Base-by-base conservation (phyloP, 106 monocot species). In the Dendrobium huoshanense region DNA sequence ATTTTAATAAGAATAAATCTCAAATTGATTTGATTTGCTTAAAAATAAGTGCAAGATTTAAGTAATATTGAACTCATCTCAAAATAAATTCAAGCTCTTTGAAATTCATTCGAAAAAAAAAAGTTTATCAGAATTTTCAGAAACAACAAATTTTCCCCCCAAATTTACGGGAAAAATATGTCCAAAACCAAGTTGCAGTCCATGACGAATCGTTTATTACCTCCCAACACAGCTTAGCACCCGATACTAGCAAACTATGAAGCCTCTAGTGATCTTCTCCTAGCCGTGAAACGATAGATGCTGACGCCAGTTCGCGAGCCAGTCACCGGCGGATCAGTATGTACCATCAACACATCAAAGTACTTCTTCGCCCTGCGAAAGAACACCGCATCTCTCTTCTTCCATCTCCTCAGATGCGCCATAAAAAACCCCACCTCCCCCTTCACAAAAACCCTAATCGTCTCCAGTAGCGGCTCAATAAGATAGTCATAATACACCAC, bases 401-500 rank as follows among this genome's bases (percentile, higher is more conserved):
- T 91, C 91, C 94, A 92, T 89, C 94, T 84, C 83, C 85, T 94
- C 83, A 92, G 58, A 64, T 94, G 92, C 41, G 86, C 94, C 94
- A 94, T 92, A 68, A 94, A 81, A 68, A 94, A 90, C 67, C 40
- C 85, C 80, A 64, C 82, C 82, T 94, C 83, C 27, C 85, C 89
- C 78, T 54, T 88, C 67, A 89, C 92, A 54, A 92, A 83, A 58
- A 75, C 51, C 81, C 82, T 20, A 67, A 92, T 45, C 68, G 91
- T 94, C 82, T 80, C 64, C 79, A 94, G 37, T 79, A 94, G 75
- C 27, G 89, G 89, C 7, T 94, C 88, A 40, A 92, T 51, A 41
- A 92, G 73, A 27, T 86, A 58, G 10, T 90, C 94, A 55, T 92
- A 88, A 77, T 96, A 96, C 3, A 97, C 96, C 49, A 94, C 94